Percentiles rank a stretch among this genome's conserved stretches.
Evolutionary conservation across 2,329 filamentous ascomycete genomes (phyloP).

Genomic region (Leptographium galeiforme): DNA sequence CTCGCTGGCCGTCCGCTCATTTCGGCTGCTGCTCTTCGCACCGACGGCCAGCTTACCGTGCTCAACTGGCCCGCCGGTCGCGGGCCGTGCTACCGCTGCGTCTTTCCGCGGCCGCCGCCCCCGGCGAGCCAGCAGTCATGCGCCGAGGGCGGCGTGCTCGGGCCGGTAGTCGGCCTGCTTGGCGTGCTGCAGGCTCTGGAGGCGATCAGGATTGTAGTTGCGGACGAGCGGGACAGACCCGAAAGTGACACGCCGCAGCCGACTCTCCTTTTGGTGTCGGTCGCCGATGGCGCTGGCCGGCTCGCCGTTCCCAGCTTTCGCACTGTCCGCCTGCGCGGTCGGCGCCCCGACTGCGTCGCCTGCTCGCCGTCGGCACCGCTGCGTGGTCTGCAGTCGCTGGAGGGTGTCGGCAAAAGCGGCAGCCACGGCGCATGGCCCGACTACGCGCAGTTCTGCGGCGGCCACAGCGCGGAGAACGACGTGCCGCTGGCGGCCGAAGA

Average conservation of each 20-base stretch:
- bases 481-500: slow-evolving; percentile 45
- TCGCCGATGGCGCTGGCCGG: slow-evolving; percentile 22
- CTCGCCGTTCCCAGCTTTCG: slow-evolving; percentile 40
- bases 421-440: slow-evolving; percentile 55
- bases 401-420: slow-evolving; percentile 32
- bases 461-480: slow-evolving; percentile 14
- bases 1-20: slow-evolving; percentile 67
- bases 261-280: slow-evolving; percentile 34
- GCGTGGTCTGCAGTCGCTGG: neutral
- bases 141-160: slow-evolving; percentile 83
- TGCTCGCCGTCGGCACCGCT: slow-evolving; percentile 56
- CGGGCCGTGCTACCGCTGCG: slow-evolving; percentile 84
- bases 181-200: slow-evolving; percentile 85
- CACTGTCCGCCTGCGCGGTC: slow-evolving; percentile 57
- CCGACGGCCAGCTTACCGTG: slow-evolving; percentile 79
- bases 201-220: slow-evolving; percentile 64
- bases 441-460: slow-evolving; percentile 78
- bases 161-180: slow-evolving; percentile 87
- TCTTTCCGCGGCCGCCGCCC: slow-evolving; percentile 80
- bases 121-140: slow-evolving; percentile 72
- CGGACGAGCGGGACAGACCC: slow-evolving; percentile 14
- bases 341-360: slow-evolving; percentile 58
- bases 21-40: slow-evolving; percentile 78
- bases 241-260: slow-evolving; percentile 8
- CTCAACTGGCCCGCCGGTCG: slow-evolving; percentile 69